Conservation (phyloP, 208 protist genomes). For the Trypanosoma brucei region DNA sequence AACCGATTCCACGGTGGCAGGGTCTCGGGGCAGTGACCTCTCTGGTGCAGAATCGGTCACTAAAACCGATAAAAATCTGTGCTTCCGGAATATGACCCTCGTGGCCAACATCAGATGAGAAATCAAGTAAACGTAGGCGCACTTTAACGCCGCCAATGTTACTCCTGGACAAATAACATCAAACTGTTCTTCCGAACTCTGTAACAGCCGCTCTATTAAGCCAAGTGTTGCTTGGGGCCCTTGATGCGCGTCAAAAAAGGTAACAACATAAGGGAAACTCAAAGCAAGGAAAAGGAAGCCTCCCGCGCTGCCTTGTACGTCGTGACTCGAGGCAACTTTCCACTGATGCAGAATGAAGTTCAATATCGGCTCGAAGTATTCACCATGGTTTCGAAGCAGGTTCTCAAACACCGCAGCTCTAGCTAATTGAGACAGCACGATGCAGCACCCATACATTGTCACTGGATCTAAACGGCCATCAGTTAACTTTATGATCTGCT, state of each 20-base stretch:
- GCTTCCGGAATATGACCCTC: slow-evolving; percentile 76
- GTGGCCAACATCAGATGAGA: slow-evolving; percentile 80
- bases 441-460: slow-evolving; percentile 61
- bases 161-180: slow-evolving; percentile 59
- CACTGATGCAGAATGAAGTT: slow-evolving; percentile 66
- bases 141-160: slow-evolving; percentile 55
- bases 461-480: slow-evolving; percentile 33
- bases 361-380: slow-evolving; percentile 71
- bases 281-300: slow-evolving; percentile 74
- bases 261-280: slow-evolving; percentile 74
- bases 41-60: slow-evolving; percentile 67
- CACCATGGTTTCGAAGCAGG: slow-evolving; percentile 51
- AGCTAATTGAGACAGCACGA: slow-evolving; percentile 66
- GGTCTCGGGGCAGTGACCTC: slow-evolving; percentile 62
- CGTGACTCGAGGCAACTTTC: slow-evolving; percentile 40
- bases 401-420: slow-evolving; percentile 68
- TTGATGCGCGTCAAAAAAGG: slow-evolving; percentile 57
- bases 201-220: slow-evolving; percentile 45
- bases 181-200: slow-evolving; percentile 62
- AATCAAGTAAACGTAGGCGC: slow-evolving; percentile 75
- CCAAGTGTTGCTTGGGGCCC: slow-evolving; percentile 49
- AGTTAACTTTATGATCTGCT: slow-evolving; percentile 45
- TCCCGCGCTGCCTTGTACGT: slow-evolving; percentile 68
- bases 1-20: slow-evolving; percentile 65
- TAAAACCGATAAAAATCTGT: slow-evolving; percentile 58